Evolutionary conservation across 1,284 basidiomycete genomes (phyloP), one percentile per base, ranked within the genome.

Genomic region (Rhodofomes roseus): DNA sequence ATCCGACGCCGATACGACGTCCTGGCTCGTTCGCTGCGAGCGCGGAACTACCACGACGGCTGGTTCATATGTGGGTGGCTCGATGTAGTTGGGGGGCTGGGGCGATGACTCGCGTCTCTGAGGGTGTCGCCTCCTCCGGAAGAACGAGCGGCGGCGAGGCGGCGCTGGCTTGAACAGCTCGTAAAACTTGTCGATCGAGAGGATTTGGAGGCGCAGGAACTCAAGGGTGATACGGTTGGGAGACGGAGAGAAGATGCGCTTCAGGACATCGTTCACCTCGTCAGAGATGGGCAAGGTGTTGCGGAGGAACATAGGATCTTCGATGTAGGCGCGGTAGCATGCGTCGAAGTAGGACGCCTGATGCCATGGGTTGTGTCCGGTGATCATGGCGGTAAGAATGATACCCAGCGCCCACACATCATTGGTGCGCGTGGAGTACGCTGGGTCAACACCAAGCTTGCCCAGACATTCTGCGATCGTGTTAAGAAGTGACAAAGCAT

Each of bases 281-380:
- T 74, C 66, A 16, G 90, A 91, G 63, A 96, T 89, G n/a, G 92
- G 92, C 1, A 95, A 80, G 63, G 87, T 86, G 18, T 81, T 74
- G 27, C 80, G 81, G 12, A 96, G 81, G 68, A 89, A 90, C 62
- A 89, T 74, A 34, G 79, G 81, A 67, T 95, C 82, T 57, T 39
- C 55, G 46, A 62, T 52, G 62, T 66, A 72, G 31, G 68, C 65
- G 37, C 58, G 72, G 77, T 92, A 97, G 46, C 88, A 90, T 37
- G 85, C 82, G 74, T 98, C 95, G 39, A 80, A 75, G 1, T 80
- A 73, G 53, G 79, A 84, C 1, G 96, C 94, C 66, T 83, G 80
- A 62, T 85, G 84, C 96, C 96, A 98, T 2, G 94, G 95, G 71
- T 93, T 94, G 46, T 90, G 85, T n/a, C 92, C 91, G 60, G 91